Evolutionary conservation across 2,329 filamentous ascomycete species (phyloP).

Genomic region (Pochonia chlamydosporia): DNA sequence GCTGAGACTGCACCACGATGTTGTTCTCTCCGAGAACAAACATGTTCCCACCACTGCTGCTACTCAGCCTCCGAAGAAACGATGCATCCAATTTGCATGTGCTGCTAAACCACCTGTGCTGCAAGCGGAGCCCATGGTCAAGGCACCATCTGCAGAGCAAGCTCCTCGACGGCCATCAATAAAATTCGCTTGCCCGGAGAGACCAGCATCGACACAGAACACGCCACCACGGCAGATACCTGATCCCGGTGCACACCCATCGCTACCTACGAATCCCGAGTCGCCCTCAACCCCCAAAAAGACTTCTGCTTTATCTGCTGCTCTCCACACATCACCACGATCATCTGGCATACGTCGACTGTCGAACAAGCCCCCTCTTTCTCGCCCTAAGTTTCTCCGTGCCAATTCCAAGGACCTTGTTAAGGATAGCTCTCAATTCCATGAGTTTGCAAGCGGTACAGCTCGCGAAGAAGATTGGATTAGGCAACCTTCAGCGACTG

Average conservation of each 20-base stretch:
- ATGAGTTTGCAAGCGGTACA: conserved; percentile 84
- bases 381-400: conserved; percentile 41
- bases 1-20: conserved; percentile 31
- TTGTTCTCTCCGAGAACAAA: conserved; percentile 16
- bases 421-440: conserved; percentile 61
- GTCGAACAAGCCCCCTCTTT: conserved; percentile 17
- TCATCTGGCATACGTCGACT: conserved; percentile 10
- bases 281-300: conserved; percentile 27
- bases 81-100: conserved; percentile 91
- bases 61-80: conserved; percentile 59
- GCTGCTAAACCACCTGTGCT: conserved; percentile 52
- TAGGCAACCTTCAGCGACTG: conserved; percentile 56
- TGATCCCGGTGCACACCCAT: conserved; percentile 5
- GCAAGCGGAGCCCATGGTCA: conserved; percentile 29
- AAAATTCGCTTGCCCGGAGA: conserved; percentile 66
- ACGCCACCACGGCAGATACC: conserved; percentile 25
- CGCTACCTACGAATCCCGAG: conserved; percentile 14
- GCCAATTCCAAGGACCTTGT: conserved; percentile 44
- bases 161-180: conserved; percentile 56
- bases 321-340: conserved; percentile 18
- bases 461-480: conserved; percentile 90
- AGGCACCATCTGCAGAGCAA: conserved; percentile 28
- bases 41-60: conserved; percentile 17
- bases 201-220: conserved; percentile 35
- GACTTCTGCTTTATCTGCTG: conserved; percentile 15